Evolutionary conservation across 345 rosid genomes (phyloP), one percentile per base, ranked within the genome.

Genomic region (Tarenaya hassleriana): DNA sequence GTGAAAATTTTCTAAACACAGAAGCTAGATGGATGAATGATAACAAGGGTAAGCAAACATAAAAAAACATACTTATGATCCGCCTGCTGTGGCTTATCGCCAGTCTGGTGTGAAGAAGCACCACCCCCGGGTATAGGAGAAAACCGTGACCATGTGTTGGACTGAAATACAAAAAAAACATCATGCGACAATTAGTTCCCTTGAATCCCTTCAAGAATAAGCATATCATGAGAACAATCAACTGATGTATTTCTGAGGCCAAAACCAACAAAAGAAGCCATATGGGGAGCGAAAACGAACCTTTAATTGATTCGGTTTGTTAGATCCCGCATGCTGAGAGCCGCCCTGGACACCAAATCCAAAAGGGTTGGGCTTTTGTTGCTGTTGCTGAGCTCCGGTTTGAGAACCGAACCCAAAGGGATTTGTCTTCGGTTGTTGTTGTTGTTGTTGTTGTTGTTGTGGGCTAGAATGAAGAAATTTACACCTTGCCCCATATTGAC

Each of bases 111-210:
- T 0, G 77, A 61, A 7, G 80, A 34, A 56, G 82, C 72, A 59
- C 63, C 69, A 60, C 52, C 65, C 32, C 27, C 67, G 48, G 77
- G 43, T 43, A 56, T 60, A 18, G 86, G 60, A 16, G 71, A 60
- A 68, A 47, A 50, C 27, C 96, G 84, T 41, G 60, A 64, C 96
- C 98, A 87, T 52, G 73, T 82, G 57, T 84, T 91, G 66, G 88
- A 80, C 91, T 80, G 67, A 58, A 50, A 20, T 57, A 63, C 37
- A 56, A 59, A 48, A 70, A 33, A 35, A 46, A 13, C 44, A 43
- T 18, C 55, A 59, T 39, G 32, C 44, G 43, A 52, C 4, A 7
- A 52, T 32, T 15, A 33, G 43, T 50, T 58, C 41, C 37, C 31
- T 52, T 20, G 19, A 12, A 34, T 45, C 29, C 38, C 42, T 29